Evolutionary conservation across 176 grass and related monocot genomes (phyloP).

Genomic region (Pontederia paniculata): DNA sequence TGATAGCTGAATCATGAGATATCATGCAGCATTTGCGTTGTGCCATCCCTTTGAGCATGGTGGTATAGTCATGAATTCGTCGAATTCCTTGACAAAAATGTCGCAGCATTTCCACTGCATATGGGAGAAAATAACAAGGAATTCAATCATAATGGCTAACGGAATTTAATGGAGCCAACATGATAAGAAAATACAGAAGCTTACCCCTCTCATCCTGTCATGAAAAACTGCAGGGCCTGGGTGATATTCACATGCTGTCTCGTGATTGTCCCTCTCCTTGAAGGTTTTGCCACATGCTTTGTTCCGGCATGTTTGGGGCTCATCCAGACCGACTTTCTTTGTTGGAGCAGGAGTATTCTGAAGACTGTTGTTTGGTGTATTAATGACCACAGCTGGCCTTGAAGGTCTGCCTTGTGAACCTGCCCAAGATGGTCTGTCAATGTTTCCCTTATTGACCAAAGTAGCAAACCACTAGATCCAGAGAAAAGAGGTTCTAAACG

Average conservation of each 20-base stretch:
- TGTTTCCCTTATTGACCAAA: background rate
- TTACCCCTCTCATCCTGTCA: conserved; percentile 79
- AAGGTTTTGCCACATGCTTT: conserved; percentile 91
- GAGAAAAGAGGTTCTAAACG: too few relatives aligned
- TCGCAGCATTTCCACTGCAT: conserved; percentile 97
- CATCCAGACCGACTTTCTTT: conserved; percentile 73
- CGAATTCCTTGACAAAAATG: conserved; percentile 89
- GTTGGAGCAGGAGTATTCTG: conserved; percentile 33
- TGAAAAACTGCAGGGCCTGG: conserved; percentile 94
- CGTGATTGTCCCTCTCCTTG: conserved; percentile 97
- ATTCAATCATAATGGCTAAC: background rate
- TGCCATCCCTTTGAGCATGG: conserved; percentile 95
- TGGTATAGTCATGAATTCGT: conserved; percentile 90
- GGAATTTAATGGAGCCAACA: conserved; percentile 4
- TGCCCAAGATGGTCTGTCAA: conserved; percentile 20
- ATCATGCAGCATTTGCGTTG: conserved; percentile 63
- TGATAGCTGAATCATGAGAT: background rate
- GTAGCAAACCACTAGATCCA: too few relatives aligned
- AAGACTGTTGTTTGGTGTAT: conserved; percentile 19
- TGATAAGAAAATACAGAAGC: conserved; percentile 3
- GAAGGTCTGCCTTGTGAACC: conserved; percentile 61
- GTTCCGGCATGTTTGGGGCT: conserved; percentile 60
- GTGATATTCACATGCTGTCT: conserved; percentile 71
- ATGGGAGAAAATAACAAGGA: background rate
- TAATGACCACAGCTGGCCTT: conserved; percentile 25